Evolutionary conservation across 179 eudicot species (phyloP), one percentile per base, ranked within the genome.

Genomic region (Vitellaria paradoxa): DNA sequence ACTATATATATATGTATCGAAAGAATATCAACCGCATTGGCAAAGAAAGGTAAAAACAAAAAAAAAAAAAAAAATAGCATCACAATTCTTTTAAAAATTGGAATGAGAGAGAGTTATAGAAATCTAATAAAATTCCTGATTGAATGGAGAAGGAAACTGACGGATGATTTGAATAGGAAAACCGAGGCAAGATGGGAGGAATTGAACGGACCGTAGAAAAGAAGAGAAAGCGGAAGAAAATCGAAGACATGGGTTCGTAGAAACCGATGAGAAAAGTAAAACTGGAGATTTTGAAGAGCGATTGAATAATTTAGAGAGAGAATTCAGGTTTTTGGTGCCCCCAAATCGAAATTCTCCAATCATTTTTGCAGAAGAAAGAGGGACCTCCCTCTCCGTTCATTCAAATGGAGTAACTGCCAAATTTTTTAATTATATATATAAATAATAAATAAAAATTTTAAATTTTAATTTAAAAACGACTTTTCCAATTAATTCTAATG

Each of bases 21-120:
- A 20, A 74, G 42, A 74, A 61, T 61, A 21, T 21, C 42, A 74
- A 74, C 23, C 15, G 46, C 24, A 68, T 45, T 68, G 71, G n/a
- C 71, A 46, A 45, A 68, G 8, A 14, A 7, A 0, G 37, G 37
- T 30, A 30, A 30, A 30, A n/a, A n/a, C n/a, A n/a, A n/a, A n/a
- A n/a, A n/a, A n/a, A n/a, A 20, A 2, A 57, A 30, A 40, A 60
- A 13, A 21, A 37, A n/a, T 59, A 40, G 53, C 18, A 18, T 13
- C 11, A n/a, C 1, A 14, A 40, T 57, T 40, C 66, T 26, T 46
- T 2, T 5, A 63, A 6, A 46, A 68, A 49, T 7, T 14, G 24
- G 24, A 66, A 68, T 45, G 65, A 45, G n/a, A 12, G 37, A 23
- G 59, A 68, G 26, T n/a, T 26, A 3, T 11, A 24, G 3, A 37